A percentile compares a stretch with the other conserved stretches of the same genome.
phyloP scores from a whole-genome alignment of 2,329 filamentous ascomycete genomes.

The Fusarium avenaceum region DNA sequence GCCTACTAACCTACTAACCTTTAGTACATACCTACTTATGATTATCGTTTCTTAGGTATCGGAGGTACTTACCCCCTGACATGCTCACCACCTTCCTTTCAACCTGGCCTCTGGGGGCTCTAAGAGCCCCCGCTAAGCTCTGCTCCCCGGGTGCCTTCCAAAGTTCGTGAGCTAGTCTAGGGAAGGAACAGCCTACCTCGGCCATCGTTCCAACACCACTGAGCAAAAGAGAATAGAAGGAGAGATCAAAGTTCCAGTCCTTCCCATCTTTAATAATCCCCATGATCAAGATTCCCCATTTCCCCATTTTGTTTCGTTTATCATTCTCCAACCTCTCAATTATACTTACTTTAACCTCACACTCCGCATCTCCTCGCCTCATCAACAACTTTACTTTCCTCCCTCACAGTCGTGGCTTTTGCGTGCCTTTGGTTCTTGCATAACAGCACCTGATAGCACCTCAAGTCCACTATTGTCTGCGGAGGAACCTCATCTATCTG shows the following conservation, averaged over 20 bases:
- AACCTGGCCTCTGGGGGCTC: conserved; percentile 20
- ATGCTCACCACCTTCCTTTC: neutral
- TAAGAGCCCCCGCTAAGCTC: conserved; percentile 11
- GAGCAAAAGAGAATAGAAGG: conserved; percentile 24
- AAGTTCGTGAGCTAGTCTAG: conserved; percentile 28
- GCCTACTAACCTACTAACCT: too few species aligned
- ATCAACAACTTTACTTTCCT: conserved; percentile 1
- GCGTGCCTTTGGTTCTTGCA: conserved; percentile 3
- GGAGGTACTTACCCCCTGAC: neutral
- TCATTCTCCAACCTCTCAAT: conserved; percentile 6
- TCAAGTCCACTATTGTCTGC: conserved; percentile 19
- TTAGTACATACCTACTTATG: too few species aligned
- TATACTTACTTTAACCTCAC: neutral
- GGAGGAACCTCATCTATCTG: conserved; percentile 15
- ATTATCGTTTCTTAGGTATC: neutral
- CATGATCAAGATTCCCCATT: conserved; percentile 16
- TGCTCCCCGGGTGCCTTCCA: conserved; percentile 22
- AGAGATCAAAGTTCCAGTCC: conserved; percentile 21
- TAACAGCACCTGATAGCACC: conserved; percentile 24
- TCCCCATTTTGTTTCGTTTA: conserved; percentile 11
- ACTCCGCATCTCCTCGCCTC: conserved; percentile 3
- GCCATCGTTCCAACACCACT: conserved; percentile 18
- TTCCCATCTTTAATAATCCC: conserved; percentile 6
- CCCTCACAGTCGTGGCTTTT: conserved; percentile 30
- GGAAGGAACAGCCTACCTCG: conserved; percentile 31